phyloP scores from a whole-genome alignment of 176 grass and related monocot genomes.

The Typha latifolia region DNA sequence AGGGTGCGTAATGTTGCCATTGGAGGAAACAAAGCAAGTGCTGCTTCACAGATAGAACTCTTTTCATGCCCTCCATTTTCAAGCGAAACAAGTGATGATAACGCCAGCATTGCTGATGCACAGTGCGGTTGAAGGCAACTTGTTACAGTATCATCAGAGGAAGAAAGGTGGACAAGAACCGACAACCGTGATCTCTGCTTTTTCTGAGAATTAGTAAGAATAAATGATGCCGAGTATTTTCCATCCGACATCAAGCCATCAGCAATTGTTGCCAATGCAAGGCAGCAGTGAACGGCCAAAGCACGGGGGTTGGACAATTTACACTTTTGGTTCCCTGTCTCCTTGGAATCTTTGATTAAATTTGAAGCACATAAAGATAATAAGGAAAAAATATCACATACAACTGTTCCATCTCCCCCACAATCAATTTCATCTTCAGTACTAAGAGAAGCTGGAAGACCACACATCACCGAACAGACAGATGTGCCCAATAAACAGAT shows the following conservation, averaged over 20 bases:
- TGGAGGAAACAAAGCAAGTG: conserved; percentile 76
- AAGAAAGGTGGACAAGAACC: conserved; percentile 70
- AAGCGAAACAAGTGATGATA: conserved; percentile 57
- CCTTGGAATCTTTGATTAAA: conserved; percentile 75
- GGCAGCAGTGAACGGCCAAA: conserved; percentile 60
- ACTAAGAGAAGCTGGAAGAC: conserved; percentile 36
- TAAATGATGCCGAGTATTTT: conserved; percentile 41
- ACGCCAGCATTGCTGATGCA: conserved; percentile 67
- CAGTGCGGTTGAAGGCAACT: conserved; percentile 65
- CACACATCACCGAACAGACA: conserved; percentile 48
- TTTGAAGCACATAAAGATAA: conserved; percentile 66
- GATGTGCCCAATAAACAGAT: conserved; percentile 51
- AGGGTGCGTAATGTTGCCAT: conserved; percentile 80
- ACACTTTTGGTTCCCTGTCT: conserved; percentile 57
- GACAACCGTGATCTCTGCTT: conserved; percentile 57
- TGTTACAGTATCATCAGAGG: conserved; percentile 59
- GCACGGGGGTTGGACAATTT: conserved; percentile 81
- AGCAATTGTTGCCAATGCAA: conserved; percentile 59
- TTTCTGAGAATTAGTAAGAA: conserved; percentile 53
- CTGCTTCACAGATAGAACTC: conserved; percentile 53
- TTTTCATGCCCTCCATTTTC: conserved; percentile 46
- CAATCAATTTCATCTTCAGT: conserved; percentile 43
- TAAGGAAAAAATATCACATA: conserved; percentile 69
- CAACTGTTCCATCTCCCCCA: conserved; percentile 73
- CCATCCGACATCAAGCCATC: conserved; percentile 39